Conservation (phyloP, 192 early-diverging fungal species). For the Umbelopsis isabellina region DNA sequence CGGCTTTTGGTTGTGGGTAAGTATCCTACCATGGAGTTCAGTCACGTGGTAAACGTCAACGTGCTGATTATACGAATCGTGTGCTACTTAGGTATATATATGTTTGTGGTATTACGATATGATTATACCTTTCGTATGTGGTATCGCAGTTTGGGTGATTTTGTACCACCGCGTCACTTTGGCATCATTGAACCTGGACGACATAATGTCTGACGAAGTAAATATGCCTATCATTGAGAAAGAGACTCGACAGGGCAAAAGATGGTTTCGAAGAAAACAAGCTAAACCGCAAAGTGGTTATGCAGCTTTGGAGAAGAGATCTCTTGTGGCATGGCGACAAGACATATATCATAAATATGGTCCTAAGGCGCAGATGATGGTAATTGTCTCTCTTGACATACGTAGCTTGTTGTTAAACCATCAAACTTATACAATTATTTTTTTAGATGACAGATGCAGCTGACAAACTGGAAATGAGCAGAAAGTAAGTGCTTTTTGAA, state of each 20-base stretch:
- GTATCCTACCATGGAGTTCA: background rate
- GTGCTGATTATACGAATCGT: background rate
- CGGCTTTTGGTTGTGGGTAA: slow-evolving; percentile 12
- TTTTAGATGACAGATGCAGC: slow-evolving; percentile 29
- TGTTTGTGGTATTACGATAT: slow-evolving; percentile 33
- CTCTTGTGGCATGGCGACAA: slow-evolving; percentile 25
- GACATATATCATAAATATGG: slow-evolving; percentile 28
- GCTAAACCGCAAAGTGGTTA: background rate
- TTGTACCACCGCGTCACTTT: slow-evolving; percentile 10
- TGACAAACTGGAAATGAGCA: slow-evolving; percentile 28
- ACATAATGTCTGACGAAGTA: slow-evolving; percentile 6
- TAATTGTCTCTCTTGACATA: background rate
- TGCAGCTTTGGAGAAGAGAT: slow-evolving; percentile 18
- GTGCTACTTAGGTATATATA: slow-evolving; percentile 23
- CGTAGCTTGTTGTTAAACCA: too few relatives aligned
- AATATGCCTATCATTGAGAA: slow-evolving; percentile 20
- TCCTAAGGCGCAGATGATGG: slow-evolving; percentile 26
- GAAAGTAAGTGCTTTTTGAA: slow-evolving; percentile 26
- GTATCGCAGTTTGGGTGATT: slow-evolving; percentile 1
- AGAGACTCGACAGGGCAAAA: slow-evolving; percentile 9
- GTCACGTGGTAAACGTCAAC: background rate
- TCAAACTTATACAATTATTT: background rate
- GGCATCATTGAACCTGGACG: slow-evolving; percentile 16
- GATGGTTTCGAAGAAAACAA: slow-evolving; percentile 7
- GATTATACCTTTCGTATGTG: slow-evolving; percentile 17